Evolutionary conservation across 352 stramenopile genomes (phyloP), one percentile per base, ranked within the genome.

Genomic region (Phytophthora syringae): DNA sequence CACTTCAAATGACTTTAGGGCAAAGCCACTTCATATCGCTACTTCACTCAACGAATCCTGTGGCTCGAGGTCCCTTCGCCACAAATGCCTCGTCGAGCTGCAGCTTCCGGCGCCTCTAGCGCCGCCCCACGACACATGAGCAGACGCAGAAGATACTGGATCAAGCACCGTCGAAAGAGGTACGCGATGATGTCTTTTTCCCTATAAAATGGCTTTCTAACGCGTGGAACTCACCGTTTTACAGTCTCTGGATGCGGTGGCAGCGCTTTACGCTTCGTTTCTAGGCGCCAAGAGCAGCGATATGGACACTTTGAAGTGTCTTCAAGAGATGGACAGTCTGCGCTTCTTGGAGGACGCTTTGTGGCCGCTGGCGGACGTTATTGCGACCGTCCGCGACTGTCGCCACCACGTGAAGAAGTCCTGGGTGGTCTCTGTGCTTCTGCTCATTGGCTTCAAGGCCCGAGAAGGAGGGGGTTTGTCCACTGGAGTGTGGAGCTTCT

Each of bases 281-380:
- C 59, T 91, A 4, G 45, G 50, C 10, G 52, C 64, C 4, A 13
- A 32, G 2, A 72, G 73, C 18, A 49, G 70, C 20, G 39, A 75
- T 28, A 28, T 28, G 12, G 55, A 36, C 4, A 70, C 72, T 3
- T 53, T 74, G 1, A 15, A 42, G 22, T 66, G 67, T 52, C 52
- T 86, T 2, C 44, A 36, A 13, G 53, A 65, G 5, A 28, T 92
- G 22, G 57, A 74, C 3, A 36, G 11, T 24, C 39, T 89, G 30
- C 37, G 47, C 7, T 88, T 82, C 63, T 25, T 93, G n/a, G 67
- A 88, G 28, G 60, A 72, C n/a, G 82, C 76, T 54, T 60, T 94
- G 13, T 89, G 80, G 77, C 70, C 67, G 18, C 49, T 85, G 24
- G 60, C 42, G 3, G 60, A 65, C 15, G 51, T 79, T 11, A 34